A percentile compares a stretch with the other conserved stretches of the same genome.
phyloP scores from a whole-genome alignment of 345 rosid species.

The Ailanthus altissimus region DNA sequence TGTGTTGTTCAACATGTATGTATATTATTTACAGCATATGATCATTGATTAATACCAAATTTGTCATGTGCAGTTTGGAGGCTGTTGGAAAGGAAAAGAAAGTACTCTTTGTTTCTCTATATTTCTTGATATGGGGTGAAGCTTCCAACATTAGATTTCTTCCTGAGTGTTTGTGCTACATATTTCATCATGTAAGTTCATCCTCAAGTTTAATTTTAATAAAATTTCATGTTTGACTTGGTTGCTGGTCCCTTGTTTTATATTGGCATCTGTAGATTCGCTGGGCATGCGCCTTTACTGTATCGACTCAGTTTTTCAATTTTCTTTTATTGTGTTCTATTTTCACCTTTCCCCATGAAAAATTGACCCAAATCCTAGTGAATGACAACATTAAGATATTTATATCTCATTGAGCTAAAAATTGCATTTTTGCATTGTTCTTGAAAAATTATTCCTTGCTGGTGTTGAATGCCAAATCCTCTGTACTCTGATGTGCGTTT shows the following conservation, averaged over 20 bases:
- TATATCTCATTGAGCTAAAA: not conserved
- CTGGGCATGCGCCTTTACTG: not conserved
- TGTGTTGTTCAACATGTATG: conserved; percentile 13
- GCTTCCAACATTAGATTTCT: conserved; percentile 83
- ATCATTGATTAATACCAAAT: not conserved
- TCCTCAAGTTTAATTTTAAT: not conserved
- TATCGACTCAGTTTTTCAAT: not conserved
- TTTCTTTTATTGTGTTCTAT: not conserved
- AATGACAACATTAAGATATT: not conserved
- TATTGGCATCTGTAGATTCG: not conserved
- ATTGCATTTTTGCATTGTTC: not conserved
- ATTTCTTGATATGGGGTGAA: conserved; percentile 94
- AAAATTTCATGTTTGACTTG: not conserved
- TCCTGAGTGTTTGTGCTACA: conserved; percentile 95
- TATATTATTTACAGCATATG: conserved; percentile 6
- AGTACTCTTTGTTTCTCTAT: conserved; percentile 72
- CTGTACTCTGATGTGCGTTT: not conserved
- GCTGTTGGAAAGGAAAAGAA: conserved; percentile 78
- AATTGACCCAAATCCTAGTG: not conserved
- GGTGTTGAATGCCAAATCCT: not conserved
- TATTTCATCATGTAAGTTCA: conserved; percentile 86
- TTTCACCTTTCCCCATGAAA: not conserved
- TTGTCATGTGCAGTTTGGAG: conserved; percentile 64
- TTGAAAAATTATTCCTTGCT: not conserved
- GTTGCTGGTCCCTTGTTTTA: not conserved